Evolutionary conservation across 345 rosid species (phyloP).

Genomic region (Reutealis trisperma): DNA sequence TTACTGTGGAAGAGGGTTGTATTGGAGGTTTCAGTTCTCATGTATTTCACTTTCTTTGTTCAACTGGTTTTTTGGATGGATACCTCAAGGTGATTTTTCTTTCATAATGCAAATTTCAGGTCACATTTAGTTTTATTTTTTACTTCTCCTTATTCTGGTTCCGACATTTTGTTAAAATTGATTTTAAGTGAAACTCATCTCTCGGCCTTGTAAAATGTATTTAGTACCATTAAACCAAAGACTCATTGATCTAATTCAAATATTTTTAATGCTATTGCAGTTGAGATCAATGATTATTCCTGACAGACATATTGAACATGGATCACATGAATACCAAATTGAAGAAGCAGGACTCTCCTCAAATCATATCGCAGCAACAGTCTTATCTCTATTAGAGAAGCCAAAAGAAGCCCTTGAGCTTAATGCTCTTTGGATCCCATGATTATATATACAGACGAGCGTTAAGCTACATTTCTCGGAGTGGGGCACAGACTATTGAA

Average conservation of each 20-base stretch:
- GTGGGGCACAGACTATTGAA: too few relatives aligned
- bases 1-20: constrained; percentile 85
- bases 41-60: constrained; percentile 70
- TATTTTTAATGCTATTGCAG: constrained; percentile 33
- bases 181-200: too few relatives aligned
- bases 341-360: constrained; percentile 67
- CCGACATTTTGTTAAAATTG: too few relatives aligned
- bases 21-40: constrained; percentile 92
- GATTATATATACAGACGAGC: neutral
- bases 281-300: constrained; percentile 70
- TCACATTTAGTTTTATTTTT: neutral
- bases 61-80: constrained; percentile 73
- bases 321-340: constrained; percentile 55
- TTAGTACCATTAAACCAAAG: too few relatives aligned
- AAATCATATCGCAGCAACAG: constrained; percentile 57
- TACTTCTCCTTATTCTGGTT: neutral
- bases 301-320: constrained; percentile 74
- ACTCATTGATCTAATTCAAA: constrained; percentile 3
- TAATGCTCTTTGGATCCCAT: constrained; percentile 23
- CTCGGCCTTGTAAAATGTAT: too few relatives aligned
- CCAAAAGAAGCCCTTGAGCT: constrained; percentile 52
- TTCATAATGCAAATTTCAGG: neutral
- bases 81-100: constrained; percentile 56
- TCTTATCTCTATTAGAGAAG: constrained; percentile 58
- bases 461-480: too few relatives aligned